Conservation (phyloP, 2,329 filamentous ascomycete genomes). For the Ophiostoma quercus region DNA sequence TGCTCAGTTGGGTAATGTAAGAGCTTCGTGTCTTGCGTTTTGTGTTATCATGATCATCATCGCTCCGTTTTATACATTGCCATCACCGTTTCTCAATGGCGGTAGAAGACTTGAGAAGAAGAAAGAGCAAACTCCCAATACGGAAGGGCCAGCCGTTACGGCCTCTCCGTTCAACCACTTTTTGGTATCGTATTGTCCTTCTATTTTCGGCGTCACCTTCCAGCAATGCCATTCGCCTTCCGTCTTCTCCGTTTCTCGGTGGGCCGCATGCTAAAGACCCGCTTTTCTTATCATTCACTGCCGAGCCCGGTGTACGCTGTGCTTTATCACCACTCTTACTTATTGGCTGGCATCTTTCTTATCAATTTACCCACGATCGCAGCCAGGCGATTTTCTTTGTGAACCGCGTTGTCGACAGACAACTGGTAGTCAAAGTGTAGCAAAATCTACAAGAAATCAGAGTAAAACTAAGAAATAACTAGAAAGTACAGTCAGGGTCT, state of each 20-base stretch:
- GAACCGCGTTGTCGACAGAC: not conserved
- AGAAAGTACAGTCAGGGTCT: not conserved
- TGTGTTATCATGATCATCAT: not conserved
- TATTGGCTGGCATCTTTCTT: not conserved
- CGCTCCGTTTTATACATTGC: not conserved
- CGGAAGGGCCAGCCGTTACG: slow-evolving; percentile 6
- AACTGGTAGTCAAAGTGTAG: not conserved
- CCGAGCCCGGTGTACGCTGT: slow-evolving; percentile 3
- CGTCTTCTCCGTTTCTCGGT: slow-evolving; percentile 12
- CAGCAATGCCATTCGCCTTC: not conserved
- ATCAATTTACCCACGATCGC: slow-evolving; percentile 1
- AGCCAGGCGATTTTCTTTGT: too few relatives aligned
- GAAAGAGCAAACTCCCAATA: not conserved
- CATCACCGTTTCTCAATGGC: not conserved
- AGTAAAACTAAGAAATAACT: not conserved
- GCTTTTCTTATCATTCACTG: slow-evolving; percentile 1
- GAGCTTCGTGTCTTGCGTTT: not conserved
- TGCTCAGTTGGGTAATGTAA: not conserved
- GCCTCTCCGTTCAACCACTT: not conserved
- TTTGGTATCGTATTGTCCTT: not conserved
- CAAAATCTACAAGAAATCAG: too few relatives aligned
- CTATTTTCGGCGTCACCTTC: not conserved
- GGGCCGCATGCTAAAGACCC: not conserved
- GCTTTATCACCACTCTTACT: not conserved
- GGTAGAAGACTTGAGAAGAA: not conserved